Evolutionary conservation across 768 basidiomycete species (phyloP), one percentile per base, ranked within the genome.

Genomic region (Leccinum variicolor): DNA sequence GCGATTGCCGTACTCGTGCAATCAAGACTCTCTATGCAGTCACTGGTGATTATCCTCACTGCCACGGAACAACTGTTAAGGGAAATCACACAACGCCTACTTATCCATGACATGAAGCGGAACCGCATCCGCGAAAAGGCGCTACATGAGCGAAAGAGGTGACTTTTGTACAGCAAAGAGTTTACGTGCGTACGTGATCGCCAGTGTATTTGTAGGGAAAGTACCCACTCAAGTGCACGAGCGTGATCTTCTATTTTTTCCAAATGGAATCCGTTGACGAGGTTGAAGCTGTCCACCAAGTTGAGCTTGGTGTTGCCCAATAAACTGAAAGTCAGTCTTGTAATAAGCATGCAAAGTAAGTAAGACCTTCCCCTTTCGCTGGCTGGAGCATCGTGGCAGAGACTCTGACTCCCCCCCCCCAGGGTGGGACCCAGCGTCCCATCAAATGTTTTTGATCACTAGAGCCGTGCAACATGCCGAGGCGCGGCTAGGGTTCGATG

Each of bases 61-160:
- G 56, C 59, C 56, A 61, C 59, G 6, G 26, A 41, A 54, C 64
- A 31, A 53, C 34, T n/a, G n/a, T n/a, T n/a, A 49, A 58, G 34
- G 68, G 65, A 59, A 67, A 53, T 11, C 17, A 17, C 19, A 46
- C 52, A 9, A 55, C 65, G 63, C 63, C 68, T 47, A 67, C 63
- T 65, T 69, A 67, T 67, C 61, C 54, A 29, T 68, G 49, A 50
- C 67, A 65, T 69, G 54, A 69, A 50, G 26, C 19, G 4, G 2
- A 17, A 4, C 51, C 25, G 43, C 48, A 50, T 43, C n/a, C 36
- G 41, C 33, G 14, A 13, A 23, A 31, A 11, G 39, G 33, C 36
- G 56, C 17, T 28, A 26, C 47, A 39, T 28, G 28, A 41, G 45
- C 36, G 3, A 52, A 68, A 54, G 51, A 33, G 51, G 43, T 17